Base-by-base conservation (phyloP, 805 yeast genomes). In the Candida stauntonica region DNA sequence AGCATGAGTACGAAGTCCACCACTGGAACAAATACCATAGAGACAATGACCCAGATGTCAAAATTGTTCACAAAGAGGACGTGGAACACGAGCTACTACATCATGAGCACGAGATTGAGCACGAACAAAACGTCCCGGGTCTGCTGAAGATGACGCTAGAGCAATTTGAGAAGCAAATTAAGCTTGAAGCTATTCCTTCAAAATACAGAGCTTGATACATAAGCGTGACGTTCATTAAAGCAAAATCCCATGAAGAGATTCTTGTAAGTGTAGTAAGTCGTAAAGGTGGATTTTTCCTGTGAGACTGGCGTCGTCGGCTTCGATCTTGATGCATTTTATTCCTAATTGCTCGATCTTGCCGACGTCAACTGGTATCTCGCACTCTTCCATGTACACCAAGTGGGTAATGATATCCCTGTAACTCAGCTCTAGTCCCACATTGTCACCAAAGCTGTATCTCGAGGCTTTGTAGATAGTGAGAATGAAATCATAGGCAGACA, bases 1-100 rank as follows among this genome's bases (percentile, higher is more conserved):
- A 89, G 61, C 73, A 77, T 50, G 97, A 89, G 58, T 91, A 89
- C 58, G 97, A 91, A 59, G 80, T 86, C 41, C 97, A 89, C 60
- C 98, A 89, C 60, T 91, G 97, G 97, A 75, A 80, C 44, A 68
- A 87, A 62, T 81, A 72, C 55, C 93, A 85, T 57, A 70, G 75
- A 39, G 77, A 85, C 48, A 63, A 70, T 39, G 97, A 88, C 58
- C 96, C 96, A 2, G 88, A 86, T 38, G 87, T 88, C 19, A 70
- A 72, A 51, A 64, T 75, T 17, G 82, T 85, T 36, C 97, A 88
- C 58, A 82, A 81, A 46, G 97, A 88, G 58, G 97, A 88, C 58
- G 75, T 84, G 7, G 96, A 86, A 56, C 85, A 55, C 38, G 59
- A 55, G 29, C 37, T 55, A 12, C 21, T 54, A 23, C 60, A 55